A percentile compares a stretch with the other conserved stretches of the same genome.
Conservation (phyloP, 1,284 basidiomycete genomes). For the Cronartium quercuum region DNA sequence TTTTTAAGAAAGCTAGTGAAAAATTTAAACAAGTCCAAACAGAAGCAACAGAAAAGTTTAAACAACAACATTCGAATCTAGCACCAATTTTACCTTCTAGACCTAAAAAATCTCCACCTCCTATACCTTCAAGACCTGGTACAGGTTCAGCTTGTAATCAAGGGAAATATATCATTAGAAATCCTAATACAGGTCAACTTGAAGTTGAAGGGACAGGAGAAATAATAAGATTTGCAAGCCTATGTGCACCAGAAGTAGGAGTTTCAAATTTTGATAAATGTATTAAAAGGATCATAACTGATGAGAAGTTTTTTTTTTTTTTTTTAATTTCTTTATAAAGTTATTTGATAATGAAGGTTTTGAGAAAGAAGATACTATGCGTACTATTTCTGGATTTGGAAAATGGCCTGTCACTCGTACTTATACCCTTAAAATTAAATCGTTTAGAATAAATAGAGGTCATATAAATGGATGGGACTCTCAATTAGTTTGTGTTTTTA, state of each 20-base stretch:
- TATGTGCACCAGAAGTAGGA: conserved; percentile 31
- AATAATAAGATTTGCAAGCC: conserved; percentile 29
- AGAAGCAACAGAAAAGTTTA: conserved; percentile 19
- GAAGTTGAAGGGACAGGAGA: conserved; percentile 28
- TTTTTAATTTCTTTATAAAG: background rate
- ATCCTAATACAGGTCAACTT: conserved; percentile 18
- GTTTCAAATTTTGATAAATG: background rate
- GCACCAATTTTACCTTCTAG: background rate
- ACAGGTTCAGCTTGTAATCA: conserved; percentile 9
- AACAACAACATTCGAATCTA: conserved; percentile 6
- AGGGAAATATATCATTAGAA: conserved; percentile 28
- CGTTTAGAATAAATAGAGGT: conserved; percentile 19
- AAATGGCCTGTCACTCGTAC: conserved; percentile 37
- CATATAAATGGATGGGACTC: conserved; percentile 37
- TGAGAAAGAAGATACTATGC: conserved; percentile 38
- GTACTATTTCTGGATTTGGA: conserved; percentile 31
- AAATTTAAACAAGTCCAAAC: conserved; percentile 23
- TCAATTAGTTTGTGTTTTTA: background rate
- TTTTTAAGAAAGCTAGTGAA: conserved; percentile 18
- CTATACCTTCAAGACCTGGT: background rate
- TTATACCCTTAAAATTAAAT: conserved; percentile 38
- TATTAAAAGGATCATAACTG: background rate
- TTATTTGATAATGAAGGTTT: conserved; percentile 36
- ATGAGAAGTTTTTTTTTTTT: too few relatives aligned
- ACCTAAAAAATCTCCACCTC: conserved; percentile 2